Percentiles rank a stretch among this genome's conserved stretches.
Evolutionary conservation across 176 grass and related monocot genomes (phyloP).

Genomic region (Miscanthus lutarioriparius): DNA sequence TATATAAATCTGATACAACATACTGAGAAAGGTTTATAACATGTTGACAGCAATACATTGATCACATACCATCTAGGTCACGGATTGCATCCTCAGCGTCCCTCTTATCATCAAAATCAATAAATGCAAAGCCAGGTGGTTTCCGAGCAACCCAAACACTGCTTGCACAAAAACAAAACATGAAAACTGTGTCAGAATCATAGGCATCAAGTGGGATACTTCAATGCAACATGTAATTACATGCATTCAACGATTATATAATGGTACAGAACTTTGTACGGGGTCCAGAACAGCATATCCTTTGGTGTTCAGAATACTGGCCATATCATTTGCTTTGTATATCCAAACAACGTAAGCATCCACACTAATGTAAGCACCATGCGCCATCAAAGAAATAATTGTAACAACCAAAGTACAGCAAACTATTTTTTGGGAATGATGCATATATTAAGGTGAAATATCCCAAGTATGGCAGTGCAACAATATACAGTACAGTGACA

Average conservation of each 20-base stretch:
- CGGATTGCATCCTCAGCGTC: conserved; percentile 91
- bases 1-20: background rate
- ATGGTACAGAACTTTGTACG: background rate
- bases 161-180: conserved; percentile 28
- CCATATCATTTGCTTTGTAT: background rate
- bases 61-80: conserved; percentile 72
- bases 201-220: background rate
- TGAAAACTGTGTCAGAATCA: background rate
- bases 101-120: conserved; percentile 93
- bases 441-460: background rate
- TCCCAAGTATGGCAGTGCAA: background rate
- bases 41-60: background rate
- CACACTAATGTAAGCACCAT: background rate
- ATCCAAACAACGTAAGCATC: background rate
- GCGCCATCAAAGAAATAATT: background rate
- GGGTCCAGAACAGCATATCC: background rate
- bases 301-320: background rate
- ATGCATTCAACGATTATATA: background rate
- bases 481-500: background rate
- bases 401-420: background rate
- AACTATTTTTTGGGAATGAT: background rate
- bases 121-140: conserved; percentile 90
- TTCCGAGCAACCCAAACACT: conserved; percentile 96
- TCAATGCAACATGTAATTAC: background rate
- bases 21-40: background rate